These are phyloP conservation scores for Orbilia brochopaga DNA, from an alignment of 2,329 filamentous ascomycete species.

Conservation along the genomic window DNA sequence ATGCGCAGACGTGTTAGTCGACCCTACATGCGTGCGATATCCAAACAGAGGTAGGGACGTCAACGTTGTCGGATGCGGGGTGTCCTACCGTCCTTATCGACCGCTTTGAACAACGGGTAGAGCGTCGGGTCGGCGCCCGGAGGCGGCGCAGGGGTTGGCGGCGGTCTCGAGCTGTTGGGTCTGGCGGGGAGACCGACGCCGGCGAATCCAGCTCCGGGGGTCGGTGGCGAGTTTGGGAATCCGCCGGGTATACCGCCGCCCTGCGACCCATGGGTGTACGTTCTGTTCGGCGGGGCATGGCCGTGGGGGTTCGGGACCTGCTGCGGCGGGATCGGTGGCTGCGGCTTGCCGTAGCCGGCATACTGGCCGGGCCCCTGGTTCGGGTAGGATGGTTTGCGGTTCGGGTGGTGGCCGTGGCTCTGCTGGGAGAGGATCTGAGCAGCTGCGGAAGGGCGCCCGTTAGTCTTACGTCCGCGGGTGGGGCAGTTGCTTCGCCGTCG, in stretches of 20 bases:
- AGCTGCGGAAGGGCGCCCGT: constrained; percentile 11
- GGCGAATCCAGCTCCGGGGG: constrained; percentile 33
- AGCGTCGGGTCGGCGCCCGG: constrained; percentile 72
- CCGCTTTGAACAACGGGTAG: constrained; percentile 83
- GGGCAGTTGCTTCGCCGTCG: neutral
- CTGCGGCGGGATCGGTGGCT: constrained; percentile 45
- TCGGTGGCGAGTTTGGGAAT: constrained; percentile 39
- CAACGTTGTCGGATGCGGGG: neutral
- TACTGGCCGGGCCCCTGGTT: constrained; percentile 25
- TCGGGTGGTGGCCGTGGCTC: constrained; percentile 14
- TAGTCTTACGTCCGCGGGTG: neutral
- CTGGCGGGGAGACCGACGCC: constrained; percentile 42
- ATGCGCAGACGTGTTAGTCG: neutral
- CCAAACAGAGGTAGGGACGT: neutral
- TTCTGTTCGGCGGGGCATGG: constrained; percentile 19
- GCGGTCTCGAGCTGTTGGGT: constrained; percentile 63
- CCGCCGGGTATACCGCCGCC: constrained; percentile 30
- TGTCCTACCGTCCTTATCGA: constrained; percentile 77
- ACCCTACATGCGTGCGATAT: neutral
- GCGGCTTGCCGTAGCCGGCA: constrained; percentile 38
- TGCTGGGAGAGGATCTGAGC: constrained; percentile 44
- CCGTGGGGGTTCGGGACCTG: neutral
- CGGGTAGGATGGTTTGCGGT: constrained; percentile 29
- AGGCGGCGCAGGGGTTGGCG: constrained; percentile 68
- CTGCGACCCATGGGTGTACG: constrained; percentile 24